Percentiles rank a stretch among this genome's conserved stretches.
These are phyloP conservation scores for Evansstolkia leycettana DNA, from an alignment of 495 filamentous ascomycete genomes.

Conservation along the genomic window DNA sequence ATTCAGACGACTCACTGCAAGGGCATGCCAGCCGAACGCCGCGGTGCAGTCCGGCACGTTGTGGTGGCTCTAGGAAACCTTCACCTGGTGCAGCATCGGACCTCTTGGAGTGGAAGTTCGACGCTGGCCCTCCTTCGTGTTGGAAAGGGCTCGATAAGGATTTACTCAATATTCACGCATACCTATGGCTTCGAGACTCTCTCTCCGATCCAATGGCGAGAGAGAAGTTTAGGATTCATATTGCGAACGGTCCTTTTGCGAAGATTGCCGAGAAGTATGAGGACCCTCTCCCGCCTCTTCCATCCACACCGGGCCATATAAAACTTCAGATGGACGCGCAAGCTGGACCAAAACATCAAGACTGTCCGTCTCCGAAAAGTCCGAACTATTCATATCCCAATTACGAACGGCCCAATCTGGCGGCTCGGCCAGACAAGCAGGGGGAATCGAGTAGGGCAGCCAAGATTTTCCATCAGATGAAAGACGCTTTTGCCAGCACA, in stretches of 20 bases:
- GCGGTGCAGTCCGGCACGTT: too few species aligned
- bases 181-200: slow-evolving; percentile 8
- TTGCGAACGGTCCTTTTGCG: slow-evolving; percentile 4
- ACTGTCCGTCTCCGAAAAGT: neutral
- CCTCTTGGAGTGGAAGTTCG: slow-evolving; percentile 18
- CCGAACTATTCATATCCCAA: slow-evolving; percentile 1
- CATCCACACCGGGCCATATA: slow-evolving; percentile 1
- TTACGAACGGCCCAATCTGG: slow-evolving; percentile 8
- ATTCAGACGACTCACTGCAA: too few species aligned
- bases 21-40: too few species aligned
- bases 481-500: too few species aligned
- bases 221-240: slow-evolving; percentile 4
- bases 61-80: too few species aligned
- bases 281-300: slow-evolving; percentile 12
- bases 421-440: slow-evolving; percentile 1
- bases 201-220: slow-evolving; percentile 5
- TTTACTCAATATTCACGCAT: slow-evolving; percentile 9
- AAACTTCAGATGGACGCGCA: too few species aligned
- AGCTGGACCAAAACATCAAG: too few species aligned
- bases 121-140: slow-evolving; percentile 6
- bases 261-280: slow-evolving; percentile 5
- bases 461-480: too few species aligned
- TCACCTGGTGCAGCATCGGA: too few species aligned
- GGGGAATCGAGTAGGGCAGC: neutral
- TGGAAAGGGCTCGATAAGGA: slow-evolving; percentile 4